Evolutionary conservation across 2,329 filamentous ascomycete species (phyloP).

Genomic region (Trichoderma guizhouense): DNA sequence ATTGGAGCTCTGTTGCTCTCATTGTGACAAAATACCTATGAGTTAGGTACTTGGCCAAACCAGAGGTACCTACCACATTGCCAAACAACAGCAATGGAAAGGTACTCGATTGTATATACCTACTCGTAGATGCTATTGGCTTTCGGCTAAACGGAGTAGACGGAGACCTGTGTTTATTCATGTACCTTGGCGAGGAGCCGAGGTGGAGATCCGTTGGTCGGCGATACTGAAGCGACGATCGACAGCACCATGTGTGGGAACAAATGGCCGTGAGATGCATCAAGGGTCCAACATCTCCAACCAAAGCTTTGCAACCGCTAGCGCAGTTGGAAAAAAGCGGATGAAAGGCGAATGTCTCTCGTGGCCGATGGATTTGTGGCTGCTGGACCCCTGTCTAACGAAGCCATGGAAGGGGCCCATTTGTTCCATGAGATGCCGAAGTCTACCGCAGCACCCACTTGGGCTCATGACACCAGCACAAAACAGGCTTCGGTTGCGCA

Average conservation of each 20-base stretch:
- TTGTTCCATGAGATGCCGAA: slow-evolving; percentile 17
- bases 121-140: background rate
- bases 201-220: slow-evolving; percentile 5
- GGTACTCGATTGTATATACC: background rate
- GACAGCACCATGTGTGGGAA: slow-evolving; percentile 10
- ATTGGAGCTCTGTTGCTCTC: background rate
- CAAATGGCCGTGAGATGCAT: slow-evolving; percentile 7
- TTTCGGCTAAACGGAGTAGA: background rate
- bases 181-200: background rate
- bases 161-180: background rate
- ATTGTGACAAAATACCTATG: background rate
- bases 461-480: background rate
- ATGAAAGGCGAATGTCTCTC: background rate
- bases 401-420: slow-evolving; percentile 14
- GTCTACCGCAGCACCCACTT: slow-evolving; percentile 12
- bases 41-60: background rate
- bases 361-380: slow-evolving; percentile 5
- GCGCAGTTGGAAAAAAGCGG: background rate
- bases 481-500: slow-evolving; percentile 15
- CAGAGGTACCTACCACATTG: background rate
- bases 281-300: slow-evolving; percentile 12
- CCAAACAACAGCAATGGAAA: background rate
- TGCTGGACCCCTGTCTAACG: background rate
- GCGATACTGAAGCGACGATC: slow-evolving; percentile 12
- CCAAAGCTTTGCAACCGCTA: background rate